Base-by-base conservation (phyloP, 1,139 yeast species). In the Saccharomycopsis crataegensis region DNA sequence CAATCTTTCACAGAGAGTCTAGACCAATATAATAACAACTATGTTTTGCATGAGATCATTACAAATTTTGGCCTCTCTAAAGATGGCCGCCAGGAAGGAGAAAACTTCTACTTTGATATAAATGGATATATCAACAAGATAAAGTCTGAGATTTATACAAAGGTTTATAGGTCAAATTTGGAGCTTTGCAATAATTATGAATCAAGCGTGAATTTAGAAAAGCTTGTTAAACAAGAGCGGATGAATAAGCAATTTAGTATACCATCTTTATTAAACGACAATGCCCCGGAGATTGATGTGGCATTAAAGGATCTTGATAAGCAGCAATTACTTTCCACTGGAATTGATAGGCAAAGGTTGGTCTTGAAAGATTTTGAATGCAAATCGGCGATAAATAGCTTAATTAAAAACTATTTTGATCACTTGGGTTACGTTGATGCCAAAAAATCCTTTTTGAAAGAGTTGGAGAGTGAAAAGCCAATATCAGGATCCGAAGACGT, bases 361-460 rank as follows among this genome's bases (percentile, higher is more conserved):
- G 37, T 44, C 36, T 34, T 49, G 47, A 51, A 51, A n/a, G 54
- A 51, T 46, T 72, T n/a, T 64, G 67, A 5, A 64, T 79, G 44
- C 67, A 55, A 55, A 22, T 11, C 44, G 8, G 45, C 47, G 5
- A 50, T 83, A 50, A 81, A 83, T 62, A 68, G 75, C 28, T 70
- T 88, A 59, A 82, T 90, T 3, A 74, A 79, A 55, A 82, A 83
- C 6, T 89, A 88, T 65, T 77, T 90, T 54, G 75, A 80, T 41
- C 86, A 86, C 61, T 81, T 83, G 61, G 96, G 96, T 0, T 83
- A 79, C 62, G 72, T 79, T 53, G 83, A 83, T 48, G 80, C 90
- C 0, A 80, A 84, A 8, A 76, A 76, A 54, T 82, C 88, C 0
- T 83, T 89, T 61, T 69, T 77, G 33, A 66, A 69, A 32, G 88